Conservation (phyloP, 176 grass and related monocot species). For the Avena sativa region DNA sequence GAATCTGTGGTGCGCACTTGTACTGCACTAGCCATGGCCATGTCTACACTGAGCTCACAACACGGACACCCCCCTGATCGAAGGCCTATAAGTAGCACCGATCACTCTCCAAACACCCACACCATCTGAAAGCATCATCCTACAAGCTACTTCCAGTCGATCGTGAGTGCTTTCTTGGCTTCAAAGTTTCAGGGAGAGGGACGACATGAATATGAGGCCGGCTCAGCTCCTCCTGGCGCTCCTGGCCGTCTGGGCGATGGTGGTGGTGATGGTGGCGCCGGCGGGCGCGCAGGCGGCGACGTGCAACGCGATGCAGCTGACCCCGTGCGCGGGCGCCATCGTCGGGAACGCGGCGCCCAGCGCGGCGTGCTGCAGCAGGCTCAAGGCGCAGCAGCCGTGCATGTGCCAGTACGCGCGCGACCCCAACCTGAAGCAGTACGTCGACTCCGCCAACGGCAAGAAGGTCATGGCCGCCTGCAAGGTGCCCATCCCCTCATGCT, state of each 20-base stretch:
- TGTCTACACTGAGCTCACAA: background rate
- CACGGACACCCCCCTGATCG: background rate
- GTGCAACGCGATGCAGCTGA: conserved; percentile 59
- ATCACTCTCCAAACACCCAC: background rate
- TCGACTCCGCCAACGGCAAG: conserved; percentile 63
- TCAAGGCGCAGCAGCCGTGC: conserved; percentile 77
- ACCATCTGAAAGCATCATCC: background rate
- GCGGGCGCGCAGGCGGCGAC: conserved; percentile 43
- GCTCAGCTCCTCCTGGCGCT: too few species aligned
- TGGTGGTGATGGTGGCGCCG: conserved; percentile 36
- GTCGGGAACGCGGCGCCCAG: conserved; percentile 43
- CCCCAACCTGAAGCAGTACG: conserved; percentile 64
- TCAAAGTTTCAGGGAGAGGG: background rate
- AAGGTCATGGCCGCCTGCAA: conserved; percentile 47
- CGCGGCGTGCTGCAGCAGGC: conserved; percentile 61
- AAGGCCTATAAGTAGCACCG: conserved; percentile 38
- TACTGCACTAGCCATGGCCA: conserved; percentile 31
- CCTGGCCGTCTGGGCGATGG: background rate
- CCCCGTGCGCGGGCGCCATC: conserved; percentile 68
- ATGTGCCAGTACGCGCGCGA: conserved; percentile 77
- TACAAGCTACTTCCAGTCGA: too few species aligned
- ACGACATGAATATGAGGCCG: too few species aligned
- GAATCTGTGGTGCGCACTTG: conserved; percentile 39
- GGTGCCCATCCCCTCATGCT: conserved; percentile 57
- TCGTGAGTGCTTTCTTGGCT: background rate